Evolutionary conservation across 1,139 yeast species (phyloP), one percentile per base, ranked within the genome.

Genomic region (Geotrichum macrosporum): DNA sequence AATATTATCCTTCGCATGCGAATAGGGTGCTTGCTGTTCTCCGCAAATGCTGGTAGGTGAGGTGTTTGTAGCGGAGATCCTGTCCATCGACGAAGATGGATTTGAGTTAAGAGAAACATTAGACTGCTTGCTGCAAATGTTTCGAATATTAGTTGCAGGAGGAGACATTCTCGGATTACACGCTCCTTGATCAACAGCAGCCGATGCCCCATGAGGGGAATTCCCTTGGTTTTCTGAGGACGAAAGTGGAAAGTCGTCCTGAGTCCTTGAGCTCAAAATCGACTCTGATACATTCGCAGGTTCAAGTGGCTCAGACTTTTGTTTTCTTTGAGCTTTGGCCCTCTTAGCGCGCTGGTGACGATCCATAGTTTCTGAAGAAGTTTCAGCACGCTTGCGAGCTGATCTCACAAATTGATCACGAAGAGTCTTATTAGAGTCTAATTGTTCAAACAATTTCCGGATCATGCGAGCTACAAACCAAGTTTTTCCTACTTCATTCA

Each of bases 401-500:
- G 35, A 41, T 10, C 31, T 40, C 37, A 63, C 58, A 41, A 65
- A 57, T 35, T 59, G 59, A 27, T 59, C 57, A 35, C 63, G 53
- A 43, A 65, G 49, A 29, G 52, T 54, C 29, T 59, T 56, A 48
- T 60, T 61, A 33, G 57, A 55, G 30, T 57, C 54, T 40, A 65
- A 50, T 31, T 59, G 58, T 24, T 59, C 57, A 43, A 68, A 66
- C 38, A 70, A 53, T 46, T 58, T 59, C 35, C 58, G 50, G 32
- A 70, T 61, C 62, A 66, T 65, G 30, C 62, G 54, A 2, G 69
- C 76, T 20, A 72, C 69, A 45, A 67, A 55, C 65, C 72, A 72
- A 20, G 62, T 71, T 48, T 71, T 69, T 15, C 79, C 74, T 54
- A 81, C 67, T 51, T 75, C 80, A 50, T 70, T 69, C 56, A 81